Base-by-base conservation (phyloP, 2,329 filamentous ascomycete species). In the Phaeosphaeriaceae sp. region DNA sequence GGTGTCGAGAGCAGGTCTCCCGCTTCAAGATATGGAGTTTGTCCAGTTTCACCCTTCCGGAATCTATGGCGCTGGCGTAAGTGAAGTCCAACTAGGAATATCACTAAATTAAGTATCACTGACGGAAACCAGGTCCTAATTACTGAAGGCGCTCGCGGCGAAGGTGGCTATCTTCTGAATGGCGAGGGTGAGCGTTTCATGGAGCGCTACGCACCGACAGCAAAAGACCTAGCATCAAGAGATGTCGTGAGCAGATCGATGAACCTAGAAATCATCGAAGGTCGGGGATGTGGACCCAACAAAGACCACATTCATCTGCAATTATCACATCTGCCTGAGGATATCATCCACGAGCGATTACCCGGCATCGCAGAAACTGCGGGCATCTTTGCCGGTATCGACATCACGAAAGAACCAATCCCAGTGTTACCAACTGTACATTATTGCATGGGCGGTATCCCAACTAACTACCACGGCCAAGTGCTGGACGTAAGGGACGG, bases 301-400 rank as follows among this genome's bases (percentile, higher is more conserved):
- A 81, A 81, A 57, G 82, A 83, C 47, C 80, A 83, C 52, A 80
- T 84, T 21, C 76, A 80, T 53, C 72, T 84, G 4, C 81, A 83
- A 58, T 74, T 84, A 3, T 80, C 77, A 11, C 82, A 83, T 67
- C 65, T 84, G 1, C 82, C 81, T 0, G 68, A 73, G 33, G 81
- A 83, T 3, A 71, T 83, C 19, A 81, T 84, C 45, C 73, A 78
- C 54, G 81, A 84, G 55, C 70, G 82, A 19, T 60, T 83, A 15
- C 82, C 82, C 1, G 81, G 81, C 1, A 83, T 84, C 44, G 79
- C 81, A n/a, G 82, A 84, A 63, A 84, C 82, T 13, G 82, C 81
- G 1, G 76, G 71, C 4, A 82, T 84, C 31, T 84, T 83, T 63
- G 79, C 81, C 1, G 81, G 81, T 5, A 80, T 84, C 17, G 81